Percentiles rank a stretch among this genome's conserved stretches.
Evolutionary conservation across 805 yeast genomes (phyloP).

Genomic region (Nakazawaea ambrosiae): DNA sequence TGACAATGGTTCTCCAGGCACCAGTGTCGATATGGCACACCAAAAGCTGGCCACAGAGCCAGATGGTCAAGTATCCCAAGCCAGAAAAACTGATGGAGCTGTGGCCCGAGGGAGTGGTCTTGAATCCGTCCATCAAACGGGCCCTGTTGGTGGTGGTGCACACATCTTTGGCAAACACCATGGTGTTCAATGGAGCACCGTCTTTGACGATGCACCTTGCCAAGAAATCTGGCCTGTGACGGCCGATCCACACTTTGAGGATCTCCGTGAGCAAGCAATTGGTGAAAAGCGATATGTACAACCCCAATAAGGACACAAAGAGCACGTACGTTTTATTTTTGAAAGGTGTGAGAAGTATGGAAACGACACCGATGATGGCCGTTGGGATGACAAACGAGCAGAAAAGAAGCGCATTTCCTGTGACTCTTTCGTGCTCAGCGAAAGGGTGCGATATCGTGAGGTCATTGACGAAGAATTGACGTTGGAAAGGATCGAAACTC

Average conservation of each 20-base stretch:
- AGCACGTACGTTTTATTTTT: conserved; percentile 51
- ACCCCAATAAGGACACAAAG: conserved; percentile 61
- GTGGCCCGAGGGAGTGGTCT: conserved; percentile 82
- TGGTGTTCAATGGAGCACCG: conserved; percentile 46
- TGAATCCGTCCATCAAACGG: conserved; percentile 58
- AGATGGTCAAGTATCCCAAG: conserved; percentile 52
- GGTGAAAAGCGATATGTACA: conserved; percentile 49
- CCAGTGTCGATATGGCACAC: conserved; percentile 36
- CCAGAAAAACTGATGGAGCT: conserved; percentile 67
- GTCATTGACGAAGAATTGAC: conserved; percentile 75
- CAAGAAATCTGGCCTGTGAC: conserved; percentile 88
- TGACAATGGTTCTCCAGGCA: conserved; percentile 53
- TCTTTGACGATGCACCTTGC: conserved; percentile 72
- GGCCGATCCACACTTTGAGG: conserved; percentile 77
- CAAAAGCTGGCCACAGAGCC: conserved; percentile 62
- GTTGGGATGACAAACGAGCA: conserved; percentile 48
- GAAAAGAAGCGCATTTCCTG: conserved; percentile 44
- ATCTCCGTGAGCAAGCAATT: conserved; percentile 64
- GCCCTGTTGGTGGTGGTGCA: conserved; percentile 46
- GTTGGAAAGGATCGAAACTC: conserved; percentile 54
- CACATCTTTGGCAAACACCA: conserved; percentile 57
- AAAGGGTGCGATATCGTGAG: conserved; percentile 74
- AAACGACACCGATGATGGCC: conserved; percentile 24
- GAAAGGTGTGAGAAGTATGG: conserved; percentile 35
- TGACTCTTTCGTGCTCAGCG: conserved; percentile 68